These are phyloP conservation scores for Corniculantispora saksenae DNA, from an alignment of 2,329 filamentous ascomycete genomes.

Conservation along the genomic window DNA sequence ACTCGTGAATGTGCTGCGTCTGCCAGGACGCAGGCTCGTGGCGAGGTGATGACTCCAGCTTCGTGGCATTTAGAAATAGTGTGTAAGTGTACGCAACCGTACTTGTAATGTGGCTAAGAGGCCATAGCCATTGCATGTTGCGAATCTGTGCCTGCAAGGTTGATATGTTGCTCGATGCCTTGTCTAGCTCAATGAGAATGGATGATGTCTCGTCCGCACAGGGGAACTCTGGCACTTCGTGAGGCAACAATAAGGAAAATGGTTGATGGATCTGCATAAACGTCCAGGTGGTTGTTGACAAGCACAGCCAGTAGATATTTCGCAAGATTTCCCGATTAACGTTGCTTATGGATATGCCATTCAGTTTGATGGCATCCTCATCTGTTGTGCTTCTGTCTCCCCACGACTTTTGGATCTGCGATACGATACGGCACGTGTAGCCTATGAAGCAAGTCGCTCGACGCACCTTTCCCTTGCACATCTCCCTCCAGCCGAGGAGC, in stretches of 20 bases:
- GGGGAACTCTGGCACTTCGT: neutral
- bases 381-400: neutral
- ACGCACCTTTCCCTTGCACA: neutral
- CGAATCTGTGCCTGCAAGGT: neutral
- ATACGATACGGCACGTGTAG: neutral
- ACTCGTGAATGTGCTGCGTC: neutral
- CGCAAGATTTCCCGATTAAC: neutral
- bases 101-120: neutral
- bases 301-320: neutral
- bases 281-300: neutral
- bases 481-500: neutral
- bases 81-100: neutral
- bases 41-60: neutral
- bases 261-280: neutral
- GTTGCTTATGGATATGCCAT: neutral
- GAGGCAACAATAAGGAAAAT: neutral
- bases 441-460: neutral
- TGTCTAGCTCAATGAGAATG: neutral
- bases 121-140: conserved; percentile 1
- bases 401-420: neutral
- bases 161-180: neutral
- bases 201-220: neutral
- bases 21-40: neutral
- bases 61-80: neutral
- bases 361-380: neutral